Base-by-base conservation (phyloP, 768 basidiomycete genomes). In the Gloeostereum incarnatum region DNA sequence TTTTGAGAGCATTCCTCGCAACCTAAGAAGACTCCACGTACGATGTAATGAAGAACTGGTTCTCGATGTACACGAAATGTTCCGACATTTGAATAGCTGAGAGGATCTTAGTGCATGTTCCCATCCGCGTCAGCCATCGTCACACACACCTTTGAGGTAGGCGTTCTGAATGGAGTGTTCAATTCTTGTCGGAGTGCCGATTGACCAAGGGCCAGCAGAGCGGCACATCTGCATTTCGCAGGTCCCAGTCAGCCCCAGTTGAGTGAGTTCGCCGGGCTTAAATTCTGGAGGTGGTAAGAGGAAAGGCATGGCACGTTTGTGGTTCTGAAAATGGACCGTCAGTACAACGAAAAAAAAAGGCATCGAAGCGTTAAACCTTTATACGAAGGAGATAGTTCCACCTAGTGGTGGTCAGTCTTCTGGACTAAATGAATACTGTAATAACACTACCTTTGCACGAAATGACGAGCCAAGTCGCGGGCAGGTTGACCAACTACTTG, bases 21-120 rank as follows among this genome's bases (percentile, higher is more conserved):
- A 34, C 21, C 13, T n/a, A n/a, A 34, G 8, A n/a, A 17, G 7
- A 17, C 7, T 30, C 16, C 13, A 35, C 84, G 54, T 57, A 89
- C 87, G 85, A 88, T 1, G 85, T 81, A 45, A 91, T 86, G 58
- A 91, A 90, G 52, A 90, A 91, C 54, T 91, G 88, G 48, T 92
- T 91, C 55, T 97, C 94, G 45, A 99, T 96, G 62, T 99, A 99
- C 23, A 99, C 87, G 53, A 98, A 99, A 53, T 96, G 91, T 48
- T 97, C 91, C 18, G 91, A 93, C 51, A 86, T 65, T 52, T 93
- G 81, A 38, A 96, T 96, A 7, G 90, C 90, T 92, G 45, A 32
- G 4, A 23, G 8, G 38, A 3, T 27, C 14, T n/a, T 27, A 25
- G 19, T 17, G 23, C n/a, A 22, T 22, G 6, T n/a, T 11, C 24